Base-by-base conservation (phyloP, 2,329 filamentous ascomycete genomes). In the Stagonosporopsis rhizophila region DNA sequence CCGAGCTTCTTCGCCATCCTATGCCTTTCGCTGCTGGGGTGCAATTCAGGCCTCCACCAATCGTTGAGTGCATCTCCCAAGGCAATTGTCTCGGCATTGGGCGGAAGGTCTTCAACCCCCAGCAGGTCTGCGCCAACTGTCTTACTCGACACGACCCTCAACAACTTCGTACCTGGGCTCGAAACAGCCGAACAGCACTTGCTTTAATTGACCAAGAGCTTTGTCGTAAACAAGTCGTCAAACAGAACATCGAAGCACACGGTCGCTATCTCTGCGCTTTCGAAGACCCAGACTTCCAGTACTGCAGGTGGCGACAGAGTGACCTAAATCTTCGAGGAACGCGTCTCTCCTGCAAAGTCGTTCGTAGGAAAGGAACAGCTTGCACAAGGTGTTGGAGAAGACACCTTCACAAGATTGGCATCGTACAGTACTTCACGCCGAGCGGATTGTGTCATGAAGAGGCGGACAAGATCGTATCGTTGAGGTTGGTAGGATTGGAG, bases 401-500 rank as follows among this genome's bases (percentile, higher is more conserved):
- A 30, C 58, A 64, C 50, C 57, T 68, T 2, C 57, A 63, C 17
- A 69, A 68, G 51, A 65, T 71, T 44, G 50, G 30, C 15, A 59
- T 68, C 17, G 52, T 66, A 25, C 64, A 70, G 40, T 64, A 68
- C 49, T 69, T 72, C 46, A 70, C 66, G 39, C 65, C 68, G 17
- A 63, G 58, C 15, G 67, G 68, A 44, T 49, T 71, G 15, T 70
- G 67, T 51, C 67, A 71, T 66, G 68, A 71, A 48, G 64, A 69
- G 57, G 65, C 60, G 25, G 65, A 68, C 37, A 66, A 56, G 47
- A 25, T 47, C 35, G 57, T 64, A 20, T 62, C 52, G 34, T 62
- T 53, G 45, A 62, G 59, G 58, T 52, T 45, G 57, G 59, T 58
- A 58, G 59, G 50, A 30, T 58, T 58, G 58, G 62, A 59, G 48